Base-by-base conservation (phyloP, 192 early-diverging fungal species). In the Backusella liffmaniae region DNA sequence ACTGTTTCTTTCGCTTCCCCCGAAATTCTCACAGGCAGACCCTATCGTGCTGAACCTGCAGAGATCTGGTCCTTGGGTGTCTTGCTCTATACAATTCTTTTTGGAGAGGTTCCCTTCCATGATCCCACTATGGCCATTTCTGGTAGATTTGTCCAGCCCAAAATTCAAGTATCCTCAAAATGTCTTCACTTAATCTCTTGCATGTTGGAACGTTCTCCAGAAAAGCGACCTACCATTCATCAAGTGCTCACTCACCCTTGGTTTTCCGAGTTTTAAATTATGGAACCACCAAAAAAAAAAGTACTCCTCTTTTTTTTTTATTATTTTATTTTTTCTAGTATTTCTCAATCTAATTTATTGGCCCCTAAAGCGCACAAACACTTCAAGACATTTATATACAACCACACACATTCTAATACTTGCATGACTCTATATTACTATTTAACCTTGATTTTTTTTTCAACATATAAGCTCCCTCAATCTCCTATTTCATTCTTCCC, bases 21-120 rank as follows among this genome's bases (percentile, higher is more conserved):
- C 16, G 91, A 94, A 76, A 88, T 93, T 41, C 42, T 94, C 35
- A 80, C 81, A 67, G 85, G 88, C 13, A 77, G 88, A 71, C 81
- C 82, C 46, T 86, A 87, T 66, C 79, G 88, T 16, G 91, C 90
- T 15, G 88, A 87, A 53, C 79, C 86, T 26, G 86, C 85, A 23
- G 91, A 94, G 72, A 82, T 92, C 21, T 94, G 92, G 92, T 84
- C 88, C 6, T 76, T 91, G 18, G 92, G 92, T 8, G 85, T 93
- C 18, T 72, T 93, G n/a, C 81, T 93, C 36, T 93, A 90, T 77
- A 88, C 84, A 1, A 89, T 91, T 73, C 73, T 92, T 9, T 87
- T 86, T 66, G 85, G 86, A 0, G 89, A 91, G 44, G 86, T 86
- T 0, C 91, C 92, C 0, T 93, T 93, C 76, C 82, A 86, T 51